phyloP scores from a whole-genome alignment of 2,329 filamentous ascomycete species.

The Chrysoporthe austroafricana region DNA sequence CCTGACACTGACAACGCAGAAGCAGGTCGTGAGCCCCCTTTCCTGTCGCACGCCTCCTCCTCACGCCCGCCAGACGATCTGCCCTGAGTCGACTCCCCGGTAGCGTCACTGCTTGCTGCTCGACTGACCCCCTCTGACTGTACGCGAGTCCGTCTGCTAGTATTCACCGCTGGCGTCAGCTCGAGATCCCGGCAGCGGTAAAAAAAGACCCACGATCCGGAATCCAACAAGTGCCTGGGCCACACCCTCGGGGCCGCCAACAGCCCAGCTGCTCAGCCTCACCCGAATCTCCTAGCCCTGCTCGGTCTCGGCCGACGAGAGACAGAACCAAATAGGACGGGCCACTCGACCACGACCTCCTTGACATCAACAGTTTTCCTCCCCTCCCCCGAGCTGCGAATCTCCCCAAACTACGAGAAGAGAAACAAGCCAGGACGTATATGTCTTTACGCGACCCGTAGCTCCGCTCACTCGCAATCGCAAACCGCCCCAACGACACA shows the following conservation, averaged over 20 bases:
- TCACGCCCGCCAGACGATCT: neutral
- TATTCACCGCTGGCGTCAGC: slow-evolving; percentile 11
- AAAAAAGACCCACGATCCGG: slow-evolving; percentile 13
- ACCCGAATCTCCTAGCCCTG: slow-evolving; percentile 18
- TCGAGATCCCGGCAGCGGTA: neutral
- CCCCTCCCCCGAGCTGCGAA: neutral
- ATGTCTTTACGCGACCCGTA: slow-evolving; percentile 27
- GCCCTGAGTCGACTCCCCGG: neutral
- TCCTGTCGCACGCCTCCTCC: neutral
- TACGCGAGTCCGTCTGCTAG: neutral
- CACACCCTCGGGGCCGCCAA: slow-evolving; percentile 17
- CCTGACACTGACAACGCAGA: slow-evolving; percentile 3
- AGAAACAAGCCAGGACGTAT: slow-evolving; percentile 17
- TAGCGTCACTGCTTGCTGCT: too few species aligned
- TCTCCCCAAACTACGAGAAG: neutral
- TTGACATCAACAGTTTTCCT: slow-evolving; percentile 8
- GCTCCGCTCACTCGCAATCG: slow-evolving; percentile 24
- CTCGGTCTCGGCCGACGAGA: slow-evolving; percentile 10
- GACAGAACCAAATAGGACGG: neutral
- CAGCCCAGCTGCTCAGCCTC: slow-evolving; percentile 27
- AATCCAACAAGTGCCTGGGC: neutral
- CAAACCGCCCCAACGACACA: slow-evolving; percentile 15
- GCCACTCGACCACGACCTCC: neutral
- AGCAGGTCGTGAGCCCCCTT: neutral
- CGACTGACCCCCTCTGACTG: slow-evolving; percentile 2